Conservation (phyloP, 768 basidiomycete species). For the Ramaria sp. region DNA sequence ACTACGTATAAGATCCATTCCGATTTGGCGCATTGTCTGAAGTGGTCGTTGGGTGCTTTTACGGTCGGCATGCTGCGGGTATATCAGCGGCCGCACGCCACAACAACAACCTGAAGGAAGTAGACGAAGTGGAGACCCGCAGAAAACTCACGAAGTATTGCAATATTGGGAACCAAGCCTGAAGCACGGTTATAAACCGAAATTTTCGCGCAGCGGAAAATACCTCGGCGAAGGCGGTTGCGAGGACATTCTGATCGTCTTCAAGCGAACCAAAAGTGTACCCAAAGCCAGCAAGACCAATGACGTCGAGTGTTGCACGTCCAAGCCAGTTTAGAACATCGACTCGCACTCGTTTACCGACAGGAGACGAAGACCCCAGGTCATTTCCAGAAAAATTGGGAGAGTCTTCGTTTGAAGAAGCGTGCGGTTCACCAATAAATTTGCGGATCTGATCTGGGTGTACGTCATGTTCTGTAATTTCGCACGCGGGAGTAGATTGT, state of each 20-base stretch:
- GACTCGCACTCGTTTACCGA: slow-evolving; percentile 20
- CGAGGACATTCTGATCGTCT: slow-evolving; percentile 37
- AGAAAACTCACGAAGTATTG: slow-evolving; percentile 36
- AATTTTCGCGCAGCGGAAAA: slow-evolving; percentile 44
- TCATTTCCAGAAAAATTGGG: too few relatives aligned
- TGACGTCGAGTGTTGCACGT: slow-evolving; percentile 63
- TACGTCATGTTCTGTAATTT: neutral
- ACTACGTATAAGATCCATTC: slow-evolving; percentile 34
- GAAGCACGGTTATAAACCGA: slow-evolving; percentile 39
- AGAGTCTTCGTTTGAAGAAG: too few relatives aligned
- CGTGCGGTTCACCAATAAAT: too few relatives aligned
- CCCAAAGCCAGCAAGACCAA: slow-evolving; percentile 61
- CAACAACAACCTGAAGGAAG: neutral
- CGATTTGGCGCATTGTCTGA: slow-evolving; percentile 41
- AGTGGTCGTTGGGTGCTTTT: slow-evolving; percentile 32
- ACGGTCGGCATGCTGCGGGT: slow-evolving; percentile 33
- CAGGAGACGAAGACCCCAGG: too few relatives aligned
- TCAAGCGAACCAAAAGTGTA: slow-evolving; percentile 44
- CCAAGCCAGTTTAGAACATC: slow-evolving; percentile 59
- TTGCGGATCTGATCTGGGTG: too few relatives aligned
- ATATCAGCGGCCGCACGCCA: neutral
- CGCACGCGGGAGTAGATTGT: neutral
- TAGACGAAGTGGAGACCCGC: neutral
- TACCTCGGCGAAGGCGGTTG: slow-evolving; percentile 42
- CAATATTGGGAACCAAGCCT: slow-evolving; percentile 47